These are phyloP conservation scores for Gossypium schwendimanii DNA, from an alignment of 441 rosid species.

Conservation along the genomic window DNA sequence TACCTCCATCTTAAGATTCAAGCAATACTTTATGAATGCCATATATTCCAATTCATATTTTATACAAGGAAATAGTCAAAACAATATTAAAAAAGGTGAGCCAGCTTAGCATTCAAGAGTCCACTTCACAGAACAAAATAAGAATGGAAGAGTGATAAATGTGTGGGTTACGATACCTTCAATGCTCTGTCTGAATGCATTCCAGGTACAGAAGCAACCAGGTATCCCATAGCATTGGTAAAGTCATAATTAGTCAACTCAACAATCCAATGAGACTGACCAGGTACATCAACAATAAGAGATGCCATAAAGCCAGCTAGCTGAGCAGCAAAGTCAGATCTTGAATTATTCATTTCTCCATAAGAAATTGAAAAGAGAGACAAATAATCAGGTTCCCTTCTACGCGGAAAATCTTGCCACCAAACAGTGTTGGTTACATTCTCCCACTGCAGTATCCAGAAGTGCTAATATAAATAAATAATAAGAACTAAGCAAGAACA, in stretches of 20 bases:
- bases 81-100: background rate
- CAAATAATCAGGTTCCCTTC: conserved; percentile 52
- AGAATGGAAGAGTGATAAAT: conserved; percentile 14
- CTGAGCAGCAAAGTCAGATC: conserved; percentile 79
- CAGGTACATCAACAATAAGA: conserved; percentile 72
- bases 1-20: background rate
- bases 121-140: background rate
- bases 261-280: conserved; percentile 74
- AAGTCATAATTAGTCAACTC: conserved; percentile 78
- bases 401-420: conserved; percentile 97
- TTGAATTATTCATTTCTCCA: conserved; percentile 30
- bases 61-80: background rate
- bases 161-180: conserved; percentile 23
- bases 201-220: conserved; percentile 84
- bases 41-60: background rate
- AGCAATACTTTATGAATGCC: background rate
- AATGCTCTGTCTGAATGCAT: conserved; percentile 51
- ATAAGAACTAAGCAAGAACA: conserved; percentile 1
- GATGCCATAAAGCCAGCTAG: conserved; percentile 84
- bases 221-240: conserved; percentile 58
- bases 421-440: conserved; percentile 82
- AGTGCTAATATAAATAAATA: conserved; percentile 7
- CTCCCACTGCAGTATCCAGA: conserved; percentile 57
- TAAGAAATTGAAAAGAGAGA: conserved; percentile 54
- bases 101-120: background rate